Percentiles rank a stretch among this genome's conserved stretches.
Conservation (phyloP, 1,284 basidiomycete genomes). For the Fistulina hepatica region DNA sequence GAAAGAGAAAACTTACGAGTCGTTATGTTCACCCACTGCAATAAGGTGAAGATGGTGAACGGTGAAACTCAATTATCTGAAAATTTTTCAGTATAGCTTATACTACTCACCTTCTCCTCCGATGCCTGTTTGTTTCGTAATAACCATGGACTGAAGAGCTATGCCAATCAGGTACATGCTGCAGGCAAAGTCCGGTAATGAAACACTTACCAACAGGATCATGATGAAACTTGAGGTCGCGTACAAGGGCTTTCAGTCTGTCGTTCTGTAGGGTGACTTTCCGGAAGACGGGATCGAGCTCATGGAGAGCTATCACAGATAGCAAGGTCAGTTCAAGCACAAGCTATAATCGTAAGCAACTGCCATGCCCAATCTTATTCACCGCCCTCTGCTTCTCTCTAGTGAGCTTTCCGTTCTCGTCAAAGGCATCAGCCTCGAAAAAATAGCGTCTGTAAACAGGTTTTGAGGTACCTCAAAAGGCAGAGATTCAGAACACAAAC, state of each 20-base stretch:
- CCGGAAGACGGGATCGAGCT: constrained; percentile 74
- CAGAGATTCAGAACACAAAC: constrained; percentile 16
- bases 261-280: constrained; percentile 64
- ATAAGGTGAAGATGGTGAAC: no score
- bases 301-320: constrained; percentile 59
- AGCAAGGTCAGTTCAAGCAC: no score
- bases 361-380: constrained; percentile 80
- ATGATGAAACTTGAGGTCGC: constrained; percentile 68
- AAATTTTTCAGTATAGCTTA: no score
- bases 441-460: constrained; percentile 52
- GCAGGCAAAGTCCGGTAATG: constrained; percentile 11
- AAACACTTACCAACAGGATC: constrained; percentile 64
- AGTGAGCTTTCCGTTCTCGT: constrained; percentile 50
- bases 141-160: constrained; percentile 94
- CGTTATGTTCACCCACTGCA: constrained; percentile 67
- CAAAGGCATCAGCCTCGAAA: constrained; percentile 73
- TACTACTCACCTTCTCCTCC: constrained; percentile 75
- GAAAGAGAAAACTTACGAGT: constrained; percentile 49
- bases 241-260: constrained; percentile 52
- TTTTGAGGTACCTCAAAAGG: background rate
- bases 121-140: constrained; percentile 81
- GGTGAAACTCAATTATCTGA: no score
- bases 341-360: no score
- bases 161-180: constrained; percentile 5
- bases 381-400: constrained; percentile 71